These are phyloP conservation scores for Syncephalastrum racemosum DNA, from an alignment of 371 early-diverging fungal genomes.

Conservation along the genomic window DNA sequence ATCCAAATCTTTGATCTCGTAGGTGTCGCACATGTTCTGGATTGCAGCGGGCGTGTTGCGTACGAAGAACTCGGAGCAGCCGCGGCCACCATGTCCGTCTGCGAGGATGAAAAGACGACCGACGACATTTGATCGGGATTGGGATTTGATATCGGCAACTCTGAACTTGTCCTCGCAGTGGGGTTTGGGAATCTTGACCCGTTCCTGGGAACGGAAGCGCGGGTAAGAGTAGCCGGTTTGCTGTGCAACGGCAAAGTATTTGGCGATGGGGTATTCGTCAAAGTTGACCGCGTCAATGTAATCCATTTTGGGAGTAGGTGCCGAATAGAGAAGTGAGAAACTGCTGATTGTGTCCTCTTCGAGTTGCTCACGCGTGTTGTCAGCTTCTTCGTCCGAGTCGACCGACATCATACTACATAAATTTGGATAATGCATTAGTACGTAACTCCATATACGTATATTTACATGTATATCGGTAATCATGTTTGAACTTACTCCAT, in stretches of 20 bases:
- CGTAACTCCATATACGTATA: no score
- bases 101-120: conserved; percentile 62
- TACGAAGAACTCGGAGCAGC: conserved; percentile 64
- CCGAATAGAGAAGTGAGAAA: conserved; percentile 39
- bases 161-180: conserved; percentile 66
- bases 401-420: conserved; percentile 18
- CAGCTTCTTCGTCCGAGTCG: conserved; percentile 29
- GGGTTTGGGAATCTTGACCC: conserved; percentile 56
- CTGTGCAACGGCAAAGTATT: conserved; percentile 60
- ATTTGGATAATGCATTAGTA: no score
- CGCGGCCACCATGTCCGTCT: conserved; percentile 68
- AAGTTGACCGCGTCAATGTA: conserved; percentile 43
- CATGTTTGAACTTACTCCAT: conserved; percentile 33
- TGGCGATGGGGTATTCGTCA: conserved; percentile 42
- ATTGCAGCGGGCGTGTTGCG: conserved; percentile 52
- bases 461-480: no score
- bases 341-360: conserved; percentile 46
- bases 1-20: conserved; percentile 37
- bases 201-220: conserved; percentile 56
- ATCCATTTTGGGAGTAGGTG: conserved; percentile 32
- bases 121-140: conserved; percentile 19
- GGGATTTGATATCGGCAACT: conserved; percentile 47
- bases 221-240: conserved; percentile 68
- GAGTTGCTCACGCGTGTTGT: conserved; percentile 6
- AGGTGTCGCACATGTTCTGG: conserved; percentile 49